Percentiles rank a stretch among this genome's conserved stretches.
phyloP scores from a whole-genome alignment of 2,329 filamentous ascomycete genomes.

The Trichoderma koningii region DNA sequence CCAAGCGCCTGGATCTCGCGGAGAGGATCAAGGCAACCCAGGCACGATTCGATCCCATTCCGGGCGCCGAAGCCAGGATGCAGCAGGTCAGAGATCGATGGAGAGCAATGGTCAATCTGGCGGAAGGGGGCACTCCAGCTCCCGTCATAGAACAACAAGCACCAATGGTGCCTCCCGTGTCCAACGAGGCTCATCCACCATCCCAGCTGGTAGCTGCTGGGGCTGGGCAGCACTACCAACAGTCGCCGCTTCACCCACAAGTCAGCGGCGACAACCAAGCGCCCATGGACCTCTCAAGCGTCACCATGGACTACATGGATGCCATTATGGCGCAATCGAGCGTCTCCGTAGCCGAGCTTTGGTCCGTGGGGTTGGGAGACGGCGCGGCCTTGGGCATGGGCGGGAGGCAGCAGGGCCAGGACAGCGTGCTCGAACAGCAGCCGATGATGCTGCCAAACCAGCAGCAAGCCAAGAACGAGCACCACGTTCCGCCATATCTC shows the following conservation, averaged over 20 bases:
- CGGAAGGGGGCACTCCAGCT: conserved; percentile 33
- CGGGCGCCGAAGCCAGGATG: conserved; percentile 49
- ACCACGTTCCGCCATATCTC: conserved; percentile 45
- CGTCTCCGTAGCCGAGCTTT: conserved; percentile 43
- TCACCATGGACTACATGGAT: conserved; percentile 42
- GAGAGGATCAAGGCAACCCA: conserved; percentile 50
- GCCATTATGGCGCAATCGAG: conserved; percentile 43
- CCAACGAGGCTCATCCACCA: not conserved
- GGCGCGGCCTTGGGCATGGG: not conserved
- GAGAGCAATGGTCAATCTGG: conserved; percentile 50
- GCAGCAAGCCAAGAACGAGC: conserved; percentile 36
- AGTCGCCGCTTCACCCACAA: conserved; percentile 6
- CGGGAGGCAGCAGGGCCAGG: conserved; percentile 3
- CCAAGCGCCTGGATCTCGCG: conserved; percentile 51
- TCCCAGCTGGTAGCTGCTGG: not conserved
- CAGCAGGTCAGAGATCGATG: conserved; percentile 53
- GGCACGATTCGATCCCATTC: conserved; percentile 51
- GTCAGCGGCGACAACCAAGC: conserved; percentile 26
- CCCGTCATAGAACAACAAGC: conserved; percentile 21
- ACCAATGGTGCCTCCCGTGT: conserved; percentile 2
- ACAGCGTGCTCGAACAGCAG: conserved; percentile 29
- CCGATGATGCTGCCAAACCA: conserved; percentile 32
- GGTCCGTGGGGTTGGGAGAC: conserved; percentile 30
- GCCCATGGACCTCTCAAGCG: conserved; percentile 35
- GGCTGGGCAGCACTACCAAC: not conserved